Percentiles rank a stretch among this genome's conserved stretches.
phyloP scores from a whole-genome alignment of 306 rosid genomes.

The Castanospermum australe region DNA sequence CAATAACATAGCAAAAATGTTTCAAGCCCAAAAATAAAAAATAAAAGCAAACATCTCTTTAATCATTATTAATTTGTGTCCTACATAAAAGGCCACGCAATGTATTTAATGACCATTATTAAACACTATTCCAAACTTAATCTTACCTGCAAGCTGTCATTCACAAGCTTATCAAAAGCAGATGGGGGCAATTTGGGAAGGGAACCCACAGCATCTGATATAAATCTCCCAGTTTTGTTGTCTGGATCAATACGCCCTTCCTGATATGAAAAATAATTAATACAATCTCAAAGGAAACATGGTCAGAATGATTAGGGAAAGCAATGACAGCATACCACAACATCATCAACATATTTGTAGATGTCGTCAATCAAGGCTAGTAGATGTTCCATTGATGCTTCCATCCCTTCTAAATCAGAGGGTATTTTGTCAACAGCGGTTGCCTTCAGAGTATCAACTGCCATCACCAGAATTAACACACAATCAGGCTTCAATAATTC shows the following conservation, averaged over 20 bases:
- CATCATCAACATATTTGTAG: constrained; percentile 67
- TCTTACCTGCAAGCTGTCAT: constrained; percentile 66
- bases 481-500: not conserved
- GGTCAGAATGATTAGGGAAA: not conserved
- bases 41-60: no score
- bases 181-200: constrained; percentile 58
- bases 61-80: no score
- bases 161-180: constrained; percentile 68
- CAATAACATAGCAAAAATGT: not conserved
- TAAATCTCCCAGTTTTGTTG: constrained; percentile 59
- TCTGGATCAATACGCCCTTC: constrained; percentile 63
- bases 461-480: constrained; percentile 4
- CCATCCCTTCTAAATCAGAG: constrained; percentile 82
- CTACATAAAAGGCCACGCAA: not conserved
- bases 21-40: not conserved
- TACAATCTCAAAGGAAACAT: not conserved
- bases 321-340: constrained; percentile 44
- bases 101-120: not conserved
- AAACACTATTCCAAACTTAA: not conserved
- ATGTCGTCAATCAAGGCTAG: constrained; percentile 64
- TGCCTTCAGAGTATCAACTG: constrained; percentile 62
- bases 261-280: constrained; percentile 32
- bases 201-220: constrained; percentile 53
- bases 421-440: constrained; percentile 61
- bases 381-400: constrained; percentile 69